A percentile compares a stretch with the other conserved stretches of the same genome.
Evolutionary conservation across 768 basidiomycete genomes (phyloP).

Genomic region (Macrolepiota fuliginosa): DNA sequence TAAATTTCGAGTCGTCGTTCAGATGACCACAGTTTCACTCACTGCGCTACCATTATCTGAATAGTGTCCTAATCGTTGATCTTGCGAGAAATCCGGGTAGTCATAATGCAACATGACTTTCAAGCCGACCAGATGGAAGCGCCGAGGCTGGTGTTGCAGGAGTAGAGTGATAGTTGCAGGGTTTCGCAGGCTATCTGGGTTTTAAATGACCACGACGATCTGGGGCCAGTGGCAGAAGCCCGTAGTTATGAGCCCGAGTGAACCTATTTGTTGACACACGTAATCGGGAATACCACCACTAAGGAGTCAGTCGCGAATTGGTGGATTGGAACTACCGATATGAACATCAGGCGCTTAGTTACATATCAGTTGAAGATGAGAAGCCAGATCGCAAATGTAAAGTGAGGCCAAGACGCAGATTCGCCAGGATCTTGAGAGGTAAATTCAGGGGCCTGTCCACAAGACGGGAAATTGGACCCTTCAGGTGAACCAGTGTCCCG

Average conservation of each 20-base stretch:
- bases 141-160: too few relatives aligned
- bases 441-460: slow-evolving; percentile 10
- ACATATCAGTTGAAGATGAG: neutral
- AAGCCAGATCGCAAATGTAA: slow-evolving; percentile 2
- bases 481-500: neutral
- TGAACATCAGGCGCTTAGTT: slow-evolving; percentile 1
- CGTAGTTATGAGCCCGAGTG: neutral
- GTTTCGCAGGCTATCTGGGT: neutral
- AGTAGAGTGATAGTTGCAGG: neutral
- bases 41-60: neutral
- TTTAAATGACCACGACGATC: neutral
- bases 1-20: neutral
- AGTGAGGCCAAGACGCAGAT: neutral
- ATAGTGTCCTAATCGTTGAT: neutral
- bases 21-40: neutral
- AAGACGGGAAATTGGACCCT: slow-evolving; percentile 4
- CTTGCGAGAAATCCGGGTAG: neutral
- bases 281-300: slow-evolving; percentile 5
- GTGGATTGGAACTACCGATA: slow-evolving; percentile 2
- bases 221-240: neutral
- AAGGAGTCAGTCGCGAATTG: neutral
- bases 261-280: slow-evolving; percentile 2
- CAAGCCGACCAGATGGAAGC: neutral
- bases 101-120: neutral
- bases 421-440: slow-evolving; percentile 8